Evolutionary conservation across 805 yeast genomes (phyloP).

Genomic region (Metschnikowia dekortorum): DNA sequence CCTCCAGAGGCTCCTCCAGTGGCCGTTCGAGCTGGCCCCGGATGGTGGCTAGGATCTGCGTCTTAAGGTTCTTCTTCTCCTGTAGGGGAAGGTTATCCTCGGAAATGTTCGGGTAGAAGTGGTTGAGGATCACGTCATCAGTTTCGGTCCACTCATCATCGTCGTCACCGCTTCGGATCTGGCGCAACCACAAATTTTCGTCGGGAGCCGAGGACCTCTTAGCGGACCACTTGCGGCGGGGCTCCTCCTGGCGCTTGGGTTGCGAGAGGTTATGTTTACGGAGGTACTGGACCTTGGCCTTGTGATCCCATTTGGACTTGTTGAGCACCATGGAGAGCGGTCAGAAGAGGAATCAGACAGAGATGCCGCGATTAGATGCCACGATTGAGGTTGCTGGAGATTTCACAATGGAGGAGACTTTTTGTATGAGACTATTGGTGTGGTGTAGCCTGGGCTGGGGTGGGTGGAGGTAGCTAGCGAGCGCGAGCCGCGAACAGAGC

Average conservation of each 20-base stretch:
- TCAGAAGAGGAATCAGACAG: too few species aligned
- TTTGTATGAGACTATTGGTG: too few species aligned
- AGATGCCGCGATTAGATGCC: neutral
- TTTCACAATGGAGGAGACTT: too few species aligned
- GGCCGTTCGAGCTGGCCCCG: constrained; percentile 3
- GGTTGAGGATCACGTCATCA: constrained; percentile 37
- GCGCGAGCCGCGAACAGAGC: too few species aligned
- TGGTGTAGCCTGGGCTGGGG: too few species aligned
- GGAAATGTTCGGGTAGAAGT: constrained; percentile 38
- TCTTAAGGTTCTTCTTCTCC: constrained; percentile 32
- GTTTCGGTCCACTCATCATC: constrained; percentile 39
- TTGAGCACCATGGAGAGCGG: constrained; percentile 34
- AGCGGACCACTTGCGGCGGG: constrained; percentile 25
- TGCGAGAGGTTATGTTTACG: constrained; percentile 36
- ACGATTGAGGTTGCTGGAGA: too few species aligned
- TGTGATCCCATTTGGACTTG: constrained; percentile 42
- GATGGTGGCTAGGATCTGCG: constrained; percentile 26
- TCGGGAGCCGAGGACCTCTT: constrained; percentile 19
- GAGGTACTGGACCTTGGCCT: constrained; percentile 36
- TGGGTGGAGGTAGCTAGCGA: too few species aligned
- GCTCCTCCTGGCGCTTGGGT: constrained; percentile 10
- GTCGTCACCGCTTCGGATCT: constrained; percentile 4
- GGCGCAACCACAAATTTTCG: constrained; percentile 9
- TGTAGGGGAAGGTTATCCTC: constrained; percentile 30
- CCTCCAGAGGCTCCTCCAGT: neutral